Evolutionary conservation across 129 eudicot genomes (phyloP).

Genomic region (Solidago caesia): DNA sequence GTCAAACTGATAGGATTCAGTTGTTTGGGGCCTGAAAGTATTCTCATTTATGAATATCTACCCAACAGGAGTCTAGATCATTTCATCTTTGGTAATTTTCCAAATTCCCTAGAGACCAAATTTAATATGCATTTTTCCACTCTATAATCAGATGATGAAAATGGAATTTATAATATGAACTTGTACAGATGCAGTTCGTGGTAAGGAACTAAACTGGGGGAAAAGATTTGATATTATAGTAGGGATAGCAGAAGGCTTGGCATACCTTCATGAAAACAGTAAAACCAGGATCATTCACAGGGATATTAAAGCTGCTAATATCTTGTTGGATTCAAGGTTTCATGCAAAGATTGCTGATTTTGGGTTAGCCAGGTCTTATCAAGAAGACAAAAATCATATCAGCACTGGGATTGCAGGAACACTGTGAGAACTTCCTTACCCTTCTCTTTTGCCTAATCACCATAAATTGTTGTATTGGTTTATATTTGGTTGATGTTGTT

Average conservation of each 20-base stretch:
- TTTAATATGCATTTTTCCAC: neutral
- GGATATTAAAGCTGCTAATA: constrained; percentile 77
- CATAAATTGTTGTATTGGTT: neutral
- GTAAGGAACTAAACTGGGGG: constrained; percentile 65
- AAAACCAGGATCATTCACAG: constrained; percentile 66
- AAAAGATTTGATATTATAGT: constrained; percentile 59
- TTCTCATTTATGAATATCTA: constrained; percentile 70
- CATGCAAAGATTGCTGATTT: constrained; percentile 88
- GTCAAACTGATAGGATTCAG: constrained; percentile 77
- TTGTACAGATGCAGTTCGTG: constrained; percentile 53
- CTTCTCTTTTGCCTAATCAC: neutral
- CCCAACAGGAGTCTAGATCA: constrained; percentile 72
- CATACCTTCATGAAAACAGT: constrained; percentile 83
- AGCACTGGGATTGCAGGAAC: constrained; percentile 93
- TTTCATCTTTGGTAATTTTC: constrained; percentile 48
- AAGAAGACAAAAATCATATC: constrained; percentile 78
- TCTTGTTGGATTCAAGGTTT: constrained; percentile 67
- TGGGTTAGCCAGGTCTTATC: constrained; percentile 83
- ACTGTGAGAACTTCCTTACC: constrained; percentile 41
- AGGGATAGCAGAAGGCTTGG: constrained; percentile 72
- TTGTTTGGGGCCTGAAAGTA: constrained; percentile 73
- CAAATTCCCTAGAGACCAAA: neutral
- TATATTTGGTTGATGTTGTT: neutral
- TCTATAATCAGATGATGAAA: constrained; percentile 15
- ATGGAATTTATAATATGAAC: neutral